Evolutionary conservation across 2,329 filamentous ascomycete species (phyloP).

Genomic region (Hypoxylon sp.): DNA sequence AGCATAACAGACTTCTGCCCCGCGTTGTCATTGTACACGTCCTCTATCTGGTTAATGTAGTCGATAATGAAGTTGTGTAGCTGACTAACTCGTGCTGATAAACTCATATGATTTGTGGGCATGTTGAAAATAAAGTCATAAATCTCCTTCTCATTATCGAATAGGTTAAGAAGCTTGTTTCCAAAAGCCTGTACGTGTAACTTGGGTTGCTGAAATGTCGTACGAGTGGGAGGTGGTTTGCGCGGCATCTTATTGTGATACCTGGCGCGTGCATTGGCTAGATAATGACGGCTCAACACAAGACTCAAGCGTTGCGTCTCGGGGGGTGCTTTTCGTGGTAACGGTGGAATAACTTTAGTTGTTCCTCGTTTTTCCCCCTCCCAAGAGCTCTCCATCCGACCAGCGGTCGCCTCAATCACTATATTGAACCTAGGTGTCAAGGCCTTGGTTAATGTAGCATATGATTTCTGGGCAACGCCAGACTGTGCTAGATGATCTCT

Average conservation of each 20-base stretch:
- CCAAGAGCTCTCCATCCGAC: conserved; percentile 49
- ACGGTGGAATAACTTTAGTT: conserved; percentile 50
- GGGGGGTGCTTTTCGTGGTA: conserved; percentile 50
- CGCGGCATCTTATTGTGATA: conserved; percentile 1
- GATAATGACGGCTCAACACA: conserved; percentile 49
- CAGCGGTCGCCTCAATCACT: conserved; percentile 41
- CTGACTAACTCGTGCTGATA: conserved; percentile 16
- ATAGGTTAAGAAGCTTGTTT: conserved; percentile 22
- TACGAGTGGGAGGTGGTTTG: background rate
- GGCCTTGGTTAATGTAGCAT: conserved; percentile 43
- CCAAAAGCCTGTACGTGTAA: conserved; percentile 22
- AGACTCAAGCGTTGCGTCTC: conserved; percentile 49
- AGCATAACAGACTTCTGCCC: conserved; percentile 61
- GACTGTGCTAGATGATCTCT: conserved; percentile 44
- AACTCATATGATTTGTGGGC: background rate
- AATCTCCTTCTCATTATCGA: conserved; percentile 27
- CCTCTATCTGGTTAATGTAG: conserved; percentile 48
- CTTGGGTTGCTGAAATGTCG: conserved; percentile 12
- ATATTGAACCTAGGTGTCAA: conserved; percentile 43
- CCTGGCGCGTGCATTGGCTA: conserved; percentile 34
- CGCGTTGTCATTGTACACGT: conserved; percentile 53
- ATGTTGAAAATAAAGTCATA: background rate
- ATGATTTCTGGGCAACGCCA: conserved; percentile 22
- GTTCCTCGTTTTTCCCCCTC: conserved; percentile 48
- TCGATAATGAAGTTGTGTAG: conserved; percentile 47